Evolutionary conservation across 2,329 filamentous ascomycete species (phyloP).

Genomic region (Diaporthe citrichinensis): DNA sequence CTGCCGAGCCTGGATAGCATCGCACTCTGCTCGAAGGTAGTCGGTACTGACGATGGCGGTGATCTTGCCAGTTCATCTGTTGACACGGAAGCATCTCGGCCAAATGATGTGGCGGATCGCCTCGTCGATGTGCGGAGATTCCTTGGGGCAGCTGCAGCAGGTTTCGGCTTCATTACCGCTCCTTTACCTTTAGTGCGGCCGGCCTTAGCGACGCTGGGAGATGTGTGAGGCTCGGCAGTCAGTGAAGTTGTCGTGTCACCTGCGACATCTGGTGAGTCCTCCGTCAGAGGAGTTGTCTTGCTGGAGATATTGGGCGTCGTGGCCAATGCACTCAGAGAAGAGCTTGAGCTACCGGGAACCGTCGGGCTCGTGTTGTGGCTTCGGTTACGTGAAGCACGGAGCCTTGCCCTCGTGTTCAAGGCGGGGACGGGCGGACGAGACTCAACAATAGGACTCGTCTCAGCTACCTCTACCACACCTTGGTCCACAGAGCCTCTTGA

Average conservation of each 20-base stretch:
- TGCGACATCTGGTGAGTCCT: constrained; percentile 50
- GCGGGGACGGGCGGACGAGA: constrained; percentile 35
- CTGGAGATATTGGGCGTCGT: constrained; percentile 56
- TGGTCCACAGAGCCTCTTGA: not conserved
- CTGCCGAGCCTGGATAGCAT: constrained; percentile 46
- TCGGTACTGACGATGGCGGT: constrained; percentile 50
- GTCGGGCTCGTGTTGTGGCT: not conserved
- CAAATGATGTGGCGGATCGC: constrained; percentile 43
- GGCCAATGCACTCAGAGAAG: constrained; percentile 57
- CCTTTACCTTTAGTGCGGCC: constrained; percentile 47
- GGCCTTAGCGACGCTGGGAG: constrained; percentile 51
- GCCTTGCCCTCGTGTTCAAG: constrained; percentile 34
- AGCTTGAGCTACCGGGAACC: constrained; percentile 48
- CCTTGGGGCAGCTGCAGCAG: constrained; percentile 41
- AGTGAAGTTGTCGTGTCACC: constrained; percentile 31
- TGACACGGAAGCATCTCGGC: constrained; percentile 55
- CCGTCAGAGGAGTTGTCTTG: constrained; percentile 54
- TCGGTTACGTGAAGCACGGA: constrained; percentile 24
- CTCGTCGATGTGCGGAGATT: constrained; percentile 48
- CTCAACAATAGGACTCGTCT: not conserved
- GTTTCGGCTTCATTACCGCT: constrained; percentile 47
- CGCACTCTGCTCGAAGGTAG: constrained; percentile 55
- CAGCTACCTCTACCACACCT: not conserved
- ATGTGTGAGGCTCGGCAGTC: constrained; percentile 45
- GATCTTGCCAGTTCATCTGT: constrained; percentile 64